Base-by-base conservation (phyloP, 2,329 filamentous ascomycete genomes). In the Sclerotinia subarctica region DNA sequence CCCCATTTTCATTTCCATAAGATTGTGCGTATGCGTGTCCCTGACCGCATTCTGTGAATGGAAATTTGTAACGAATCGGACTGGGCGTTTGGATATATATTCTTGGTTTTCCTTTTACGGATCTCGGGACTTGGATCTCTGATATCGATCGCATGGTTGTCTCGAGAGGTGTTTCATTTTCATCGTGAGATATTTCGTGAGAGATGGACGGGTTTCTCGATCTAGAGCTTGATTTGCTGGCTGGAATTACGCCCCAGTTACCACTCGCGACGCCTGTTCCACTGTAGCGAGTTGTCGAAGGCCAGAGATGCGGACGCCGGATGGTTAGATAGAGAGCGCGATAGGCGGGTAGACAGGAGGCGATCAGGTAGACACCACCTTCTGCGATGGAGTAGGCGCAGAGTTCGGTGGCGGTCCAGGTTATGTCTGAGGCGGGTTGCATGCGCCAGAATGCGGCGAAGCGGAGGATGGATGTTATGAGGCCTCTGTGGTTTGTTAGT, bases 361-460 rank as follows among this genome's bases (percentile, higher is more conserved):
- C 65, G 21, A 67, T 67, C 29, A 67, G 56, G 29, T 67, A 67
- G 8, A 62, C 47, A 13, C 47, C 65, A 2, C 54, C 49, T 67
- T 67, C 65, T 1, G 38, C 49, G 11, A 53, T 51, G 2, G 46
- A 52, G 44, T 57, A 62, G 15, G 35, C 44, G 44, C 58, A 42
- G 38, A 51, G 54, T 17, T 60, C 49, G 11, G 63, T 49, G 2
- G 65, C 57, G 15, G 57, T 49, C 65, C 65, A 67, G 7, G 65
- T 67, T 13, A 62, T 26, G 24, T 67, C 65, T 38, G 42, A 26
- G 5, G 32, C 38, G 15, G 53, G 29, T 24, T 54, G 44, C 13
- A 46, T 67, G 54, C 26, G 57, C 38, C n/a, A 15, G 49, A 67
- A 67, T n/a, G 46, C 51, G 5, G 10, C n/a, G 26, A 67, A 67